These are phyloP conservation scores for Pichia californica DNA, from an alignment of 805 yeast genomes.

Conservation along the genomic window DNA sequence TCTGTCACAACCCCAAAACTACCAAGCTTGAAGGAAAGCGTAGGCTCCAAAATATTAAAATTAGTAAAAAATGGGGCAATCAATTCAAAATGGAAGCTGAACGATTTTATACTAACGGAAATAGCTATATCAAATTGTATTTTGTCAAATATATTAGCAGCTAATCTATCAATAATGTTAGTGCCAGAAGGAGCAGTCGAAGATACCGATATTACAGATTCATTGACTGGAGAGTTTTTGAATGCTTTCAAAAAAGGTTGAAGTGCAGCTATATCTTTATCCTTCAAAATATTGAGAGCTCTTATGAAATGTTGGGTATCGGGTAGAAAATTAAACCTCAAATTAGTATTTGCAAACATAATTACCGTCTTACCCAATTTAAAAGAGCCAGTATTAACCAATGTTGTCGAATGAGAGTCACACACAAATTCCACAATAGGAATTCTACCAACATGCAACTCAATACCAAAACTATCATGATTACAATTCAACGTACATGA, in stretches of 20 bases:
- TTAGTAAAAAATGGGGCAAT: constrained; percentile 14
- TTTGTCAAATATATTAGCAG: neutral
- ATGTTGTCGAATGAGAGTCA: constrained; percentile 11
- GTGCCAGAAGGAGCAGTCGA: neutral
- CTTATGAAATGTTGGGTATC: constrained; percentile 19
- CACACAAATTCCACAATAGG: constrained; percentile 14
- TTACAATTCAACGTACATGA: constrained; percentile 20
- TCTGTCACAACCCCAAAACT: constrained; percentile 6
- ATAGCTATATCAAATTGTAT: constrained; percentile 1
- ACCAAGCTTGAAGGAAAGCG: constrained; percentile 4
- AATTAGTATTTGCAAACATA: constrained; percentile 12
- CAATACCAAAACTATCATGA: constrained; percentile 8
- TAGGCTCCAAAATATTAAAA: constrained; percentile 7
- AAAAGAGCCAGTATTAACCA: constrained; percentile 19
- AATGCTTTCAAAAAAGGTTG: constrained; percentile 14
- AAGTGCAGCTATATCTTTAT: constrained; percentile 21
- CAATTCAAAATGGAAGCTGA: constrained; percentile 6
- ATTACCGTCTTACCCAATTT: constrained; percentile 20
- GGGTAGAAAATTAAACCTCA: constrained; percentile 14
- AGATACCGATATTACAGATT: neutral
- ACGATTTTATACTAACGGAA: neutral
- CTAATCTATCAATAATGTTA: neutral
- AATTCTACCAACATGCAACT: constrained; percentile 7
- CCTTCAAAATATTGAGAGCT: constrained; percentile 17
- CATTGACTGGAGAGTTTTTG: neutral